These are phyloP conservation scores for Paramecium primaurelia DNA, from an alignment of 73 alveolate species.

Conservation along the genomic window DNA sequence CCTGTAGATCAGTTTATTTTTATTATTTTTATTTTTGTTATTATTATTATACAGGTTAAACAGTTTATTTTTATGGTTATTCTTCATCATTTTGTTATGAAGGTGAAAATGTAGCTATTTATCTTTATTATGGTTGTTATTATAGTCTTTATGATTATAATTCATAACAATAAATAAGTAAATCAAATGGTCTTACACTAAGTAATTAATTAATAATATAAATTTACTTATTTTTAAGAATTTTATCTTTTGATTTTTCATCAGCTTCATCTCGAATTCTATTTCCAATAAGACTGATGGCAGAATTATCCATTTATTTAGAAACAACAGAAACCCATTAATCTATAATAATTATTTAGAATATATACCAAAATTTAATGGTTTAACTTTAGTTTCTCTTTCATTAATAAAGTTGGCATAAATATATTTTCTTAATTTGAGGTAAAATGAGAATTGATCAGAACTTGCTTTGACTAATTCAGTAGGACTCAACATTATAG, in stretches of 20 bases:
- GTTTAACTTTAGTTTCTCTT: not conserved
- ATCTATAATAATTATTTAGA: not conserved
- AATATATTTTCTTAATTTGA: slow-evolving; percentile 20
- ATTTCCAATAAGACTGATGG: slow-evolving; percentile 19
- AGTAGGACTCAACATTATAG: not conserved
- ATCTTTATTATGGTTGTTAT: not conserved
- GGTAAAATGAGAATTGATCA: not conserved
- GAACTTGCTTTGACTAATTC: not conserved
- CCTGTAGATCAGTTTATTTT: not conserved
- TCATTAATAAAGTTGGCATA: not conserved
- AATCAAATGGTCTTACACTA: slow-evolving; percentile 25
- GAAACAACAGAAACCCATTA: slow-evolving; percentile 35
- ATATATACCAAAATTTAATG: not conserved
- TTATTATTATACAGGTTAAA: not conserved
- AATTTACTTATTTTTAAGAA: slow-evolving; percentile 2
- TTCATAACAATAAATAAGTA: slow-evolving; percentile 22
- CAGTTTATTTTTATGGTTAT: not conserved
- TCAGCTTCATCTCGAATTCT: not conserved
- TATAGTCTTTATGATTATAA: not conserved
- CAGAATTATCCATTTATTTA: slow-evolving; percentile 1
- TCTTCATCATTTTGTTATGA: not conserved
- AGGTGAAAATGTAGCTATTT: not conserved
- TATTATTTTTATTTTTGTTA: not conserved
- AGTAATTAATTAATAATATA: not conserved
- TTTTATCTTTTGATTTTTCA: not conserved